phyloP scores from a whole-genome alignment of 2,329 filamentous ascomycete species.

The Xenosphaeropsis pyriputrescens region DNA sequence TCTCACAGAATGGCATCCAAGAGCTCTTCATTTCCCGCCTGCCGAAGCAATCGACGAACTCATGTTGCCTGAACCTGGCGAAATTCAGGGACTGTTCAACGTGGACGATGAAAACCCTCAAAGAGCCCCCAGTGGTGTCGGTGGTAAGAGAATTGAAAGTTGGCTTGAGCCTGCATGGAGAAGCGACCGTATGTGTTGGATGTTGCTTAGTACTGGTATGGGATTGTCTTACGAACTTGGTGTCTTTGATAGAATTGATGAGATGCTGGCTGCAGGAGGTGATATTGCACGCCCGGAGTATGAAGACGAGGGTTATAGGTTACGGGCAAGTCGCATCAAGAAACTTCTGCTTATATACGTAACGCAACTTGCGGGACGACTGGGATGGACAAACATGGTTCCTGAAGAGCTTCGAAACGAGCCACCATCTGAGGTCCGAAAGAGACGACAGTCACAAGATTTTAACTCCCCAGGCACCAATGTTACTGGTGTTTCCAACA shows the following conservation, averaged over 20 bases:
- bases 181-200: slow-evolving; percentile 94
- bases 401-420: slow-evolving; percentile 51
- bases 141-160: slow-evolving; percentile 76
- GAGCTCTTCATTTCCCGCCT: slow-evolving; percentile 84
- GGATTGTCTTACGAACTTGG: slow-evolving; percentile 86
- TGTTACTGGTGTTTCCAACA: slow-evolving; percentile 30
- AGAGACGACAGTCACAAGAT: slow-evolving; percentile 26
- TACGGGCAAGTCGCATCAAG: slow-evolving; percentile 69
- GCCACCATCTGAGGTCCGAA: slow-evolving; percentile 33
- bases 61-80: slow-evolving; percentile 34
- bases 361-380: slow-evolving; percentile 80
- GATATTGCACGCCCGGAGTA: slow-evolving; percentile 48
- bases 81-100: slow-evolving; percentile 23
- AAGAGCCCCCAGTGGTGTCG: slow-evolving; percentile 38
- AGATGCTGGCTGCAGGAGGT: slow-evolving; percentile 42
- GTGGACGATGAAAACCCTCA: slow-evolving; percentile 25
- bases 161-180: slow-evolving; percentile 96
- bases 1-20: slow-evolving; percentile 92
- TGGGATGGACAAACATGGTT: slow-evolving; percentile 90
- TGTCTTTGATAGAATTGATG: slow-evolving; percentile 83
- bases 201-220: slow-evolving; percentile 84
- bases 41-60: slow-evolving; percentile 60
- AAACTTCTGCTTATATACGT: slow-evolving; percentile 81
- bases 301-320: slow-evolving; percentile 63
- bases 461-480: slow-evolving; percentile 46